Conservation (phyloP, 345 rosid species). For the Pugionium cornutum region DNA sequence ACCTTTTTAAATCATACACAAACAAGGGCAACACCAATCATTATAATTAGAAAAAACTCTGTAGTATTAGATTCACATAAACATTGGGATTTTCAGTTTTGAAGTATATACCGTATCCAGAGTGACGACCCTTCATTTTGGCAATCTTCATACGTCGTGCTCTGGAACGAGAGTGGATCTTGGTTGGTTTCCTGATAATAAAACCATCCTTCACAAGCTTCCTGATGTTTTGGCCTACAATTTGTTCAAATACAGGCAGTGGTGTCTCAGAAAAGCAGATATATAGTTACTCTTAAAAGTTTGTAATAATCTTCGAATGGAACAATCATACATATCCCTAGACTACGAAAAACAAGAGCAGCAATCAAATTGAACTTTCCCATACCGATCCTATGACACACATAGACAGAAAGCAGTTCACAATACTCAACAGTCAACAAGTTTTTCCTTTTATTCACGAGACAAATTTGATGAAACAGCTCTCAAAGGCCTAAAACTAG, state of each 20-base stretch:
- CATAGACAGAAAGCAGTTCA: background rate
- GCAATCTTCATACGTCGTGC: constrained; percentile 95
- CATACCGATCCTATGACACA: background rate
- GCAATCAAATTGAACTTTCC: background rate
- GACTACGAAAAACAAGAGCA: background rate
- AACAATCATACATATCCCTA: background rate
- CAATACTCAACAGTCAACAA: background rate
- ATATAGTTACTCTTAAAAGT: background rate
- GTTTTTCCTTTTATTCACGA: background rate
- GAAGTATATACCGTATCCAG: constrained; percentile 69
- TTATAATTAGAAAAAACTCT: background rate
- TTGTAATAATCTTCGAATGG: too few relatives aligned
- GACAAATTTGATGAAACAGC: background rate
- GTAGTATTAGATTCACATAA: too few relatives aligned
- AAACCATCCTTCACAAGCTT: constrained; percentile 97
- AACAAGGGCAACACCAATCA: background rate
- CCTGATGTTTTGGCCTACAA: constrained; percentile 78
- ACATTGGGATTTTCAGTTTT: background rate
- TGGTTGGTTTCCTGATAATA: constrained; percentile 93
- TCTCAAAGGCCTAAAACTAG: too few relatives aligned
- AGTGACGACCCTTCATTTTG: constrained; percentile 93
- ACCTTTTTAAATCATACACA: constrained; percentile 24
- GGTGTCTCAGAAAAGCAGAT: background rate
- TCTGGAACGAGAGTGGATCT: constrained; percentile 95
- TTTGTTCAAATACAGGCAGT: background rate